Evolutionary conservation across 2,329 filamentous ascomycete species (phyloP).

Genomic region (Dactylonectria macrodidyma): DNA sequence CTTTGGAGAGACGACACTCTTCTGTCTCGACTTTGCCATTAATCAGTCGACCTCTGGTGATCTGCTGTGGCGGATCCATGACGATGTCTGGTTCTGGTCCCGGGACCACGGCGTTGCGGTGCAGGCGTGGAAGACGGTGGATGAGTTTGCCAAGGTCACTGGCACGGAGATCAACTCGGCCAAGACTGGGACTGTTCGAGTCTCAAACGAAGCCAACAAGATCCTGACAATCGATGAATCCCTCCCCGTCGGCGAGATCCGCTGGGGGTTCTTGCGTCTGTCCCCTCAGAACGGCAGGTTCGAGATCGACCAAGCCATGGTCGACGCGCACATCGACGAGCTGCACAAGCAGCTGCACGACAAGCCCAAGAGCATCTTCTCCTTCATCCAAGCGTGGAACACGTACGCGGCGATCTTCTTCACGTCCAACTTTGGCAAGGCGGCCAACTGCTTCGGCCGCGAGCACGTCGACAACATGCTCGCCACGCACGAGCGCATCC

Average conservation of each 20-base stretch:
- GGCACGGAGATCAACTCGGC: constrained; percentile 69
- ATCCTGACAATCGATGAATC: constrained; percentile 45
- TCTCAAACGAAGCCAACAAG: constrained; percentile 49
- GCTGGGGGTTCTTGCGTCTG: constrained; percentile 71
- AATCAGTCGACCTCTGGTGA: constrained; percentile 69
- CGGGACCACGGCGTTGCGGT: constrained; percentile 66
- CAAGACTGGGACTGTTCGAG: constrained; percentile 65
- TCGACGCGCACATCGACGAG: constrained; percentile 72
- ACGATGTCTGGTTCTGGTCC: constrained; percentile 78
- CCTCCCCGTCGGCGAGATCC: constrained; percentile 65
- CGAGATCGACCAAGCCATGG: constrained; percentile 71
- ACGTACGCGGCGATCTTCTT: constrained; percentile 68
- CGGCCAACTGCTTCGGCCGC: constrained; percentile 67
- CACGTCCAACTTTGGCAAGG: constrained; percentile 65
- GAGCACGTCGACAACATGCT: constrained; percentile 68
- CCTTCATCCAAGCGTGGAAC: constrained; percentile 66
- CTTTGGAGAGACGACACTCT: constrained; percentile 73
- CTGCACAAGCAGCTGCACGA: constrained; percentile 69
- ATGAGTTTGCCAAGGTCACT: constrained; percentile 67
- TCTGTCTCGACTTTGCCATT: constrained; percentile 76
- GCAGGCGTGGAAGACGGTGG: constrained; percentile 72
- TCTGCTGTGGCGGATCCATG: constrained; percentile 73
- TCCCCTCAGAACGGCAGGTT: constrained; percentile 68
- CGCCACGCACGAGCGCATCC: constrained; percentile 63
- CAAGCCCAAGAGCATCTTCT: constrained; percentile 66